Evolutionary conservation across 2,329 filamentous ascomycete genomes (phyloP), one percentile per base, ranked within the genome.

Genomic region (Pestalotiopsis sp.): DNA sequence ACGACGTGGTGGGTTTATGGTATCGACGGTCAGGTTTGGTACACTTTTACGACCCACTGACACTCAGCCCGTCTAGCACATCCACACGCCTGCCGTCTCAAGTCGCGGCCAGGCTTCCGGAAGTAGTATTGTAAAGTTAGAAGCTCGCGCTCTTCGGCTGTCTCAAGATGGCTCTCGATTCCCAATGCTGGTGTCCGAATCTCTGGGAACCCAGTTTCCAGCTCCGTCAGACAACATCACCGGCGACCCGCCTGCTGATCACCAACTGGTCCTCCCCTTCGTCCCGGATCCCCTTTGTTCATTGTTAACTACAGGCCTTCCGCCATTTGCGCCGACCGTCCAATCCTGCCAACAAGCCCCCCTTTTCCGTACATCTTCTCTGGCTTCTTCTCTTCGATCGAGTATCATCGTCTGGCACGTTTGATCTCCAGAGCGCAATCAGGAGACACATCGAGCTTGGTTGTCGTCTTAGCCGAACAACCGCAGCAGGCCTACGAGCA

Each of bases 371-470:
- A 31, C 69, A 61, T 71, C 72, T 73, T 25, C 74, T 76, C 71
- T 72, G 31, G 31, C 68, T 69, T 75, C n/a, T 64, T 71, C 70
- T 71, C 68, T 67, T 69, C 73, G 61, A 73, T 74, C 76, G 74
- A 74, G 74, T 70, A 70, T 61, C 61, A 66, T 72, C 72, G 74
- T 75, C 75, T 76, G 71, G 73, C 72, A 70, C 64, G 70, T 71
- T 63, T 70, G 20, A 61, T 60, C 70, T 66, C 31, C 68, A 64
- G 60, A 49, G 69, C 70, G 69, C 70, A 62, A 62, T 66, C 39
- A 59, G 69, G 72, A 74, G 74, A 70, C 68, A 70, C 68, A 59
- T 61, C 64, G 62, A 64, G 59, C 59, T 64, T 62, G 58, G 38
- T 41, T 59, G 39, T 45, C 52, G 59, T 52, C 57, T 64, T 60